Conservation (phyloP, 2,329 filamentous ascomycete genomes). For the Verticillium tricorpus region DNA sequence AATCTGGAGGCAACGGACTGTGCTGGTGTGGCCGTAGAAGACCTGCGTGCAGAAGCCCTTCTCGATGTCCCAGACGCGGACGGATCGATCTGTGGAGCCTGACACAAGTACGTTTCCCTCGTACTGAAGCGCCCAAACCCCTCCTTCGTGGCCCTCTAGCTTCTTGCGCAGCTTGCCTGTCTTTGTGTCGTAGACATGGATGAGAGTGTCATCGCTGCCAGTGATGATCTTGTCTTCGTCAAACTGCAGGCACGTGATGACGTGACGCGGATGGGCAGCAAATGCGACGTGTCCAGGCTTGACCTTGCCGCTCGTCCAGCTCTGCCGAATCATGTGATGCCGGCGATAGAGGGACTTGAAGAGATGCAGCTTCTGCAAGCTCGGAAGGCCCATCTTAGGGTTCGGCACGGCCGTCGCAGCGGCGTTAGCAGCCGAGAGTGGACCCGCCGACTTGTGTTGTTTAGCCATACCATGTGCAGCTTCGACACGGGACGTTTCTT, state of each 20-base stretch:
- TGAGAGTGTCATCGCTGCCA: constrained; percentile 94
- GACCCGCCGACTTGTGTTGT: constrained; percentile 67
- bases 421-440: constrained; percentile 78
- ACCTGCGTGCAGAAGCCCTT: constrained; percentile 88
- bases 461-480: constrained; percentile 38
- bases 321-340: constrained; percentile 83
- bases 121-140: constrained; percentile 96
- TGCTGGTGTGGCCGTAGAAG: constrained; percentile 96
- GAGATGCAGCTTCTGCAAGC: constrained; percentile 78
- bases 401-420: constrained; percentile 80
- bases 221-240: constrained; percentile 98
- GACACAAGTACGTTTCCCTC: constrained; percentile 93
- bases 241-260: constrained; percentile 96
- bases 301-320: constrained; percentile 83
- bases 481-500: constrained; percentile 41
- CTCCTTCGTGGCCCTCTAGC: constrained; percentile 90
- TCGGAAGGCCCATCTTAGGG: constrained; percentile 72
- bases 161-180: constrained; percentile 80
- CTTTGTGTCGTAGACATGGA: constrained; percentile 97
- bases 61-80: constrained; percentile 99
- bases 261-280: constrained; percentile 90
- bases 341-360: constrained; percentile 96
- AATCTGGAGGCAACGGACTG: constrained; percentile 92
- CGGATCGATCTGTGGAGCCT: constrained; percentile 90
- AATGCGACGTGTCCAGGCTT: constrained; percentile 92